Evolutionary conservation across 2,329 filamentous ascomycete genomes (phyloP).

Genomic region (Cordyceps militaris): DNA sequence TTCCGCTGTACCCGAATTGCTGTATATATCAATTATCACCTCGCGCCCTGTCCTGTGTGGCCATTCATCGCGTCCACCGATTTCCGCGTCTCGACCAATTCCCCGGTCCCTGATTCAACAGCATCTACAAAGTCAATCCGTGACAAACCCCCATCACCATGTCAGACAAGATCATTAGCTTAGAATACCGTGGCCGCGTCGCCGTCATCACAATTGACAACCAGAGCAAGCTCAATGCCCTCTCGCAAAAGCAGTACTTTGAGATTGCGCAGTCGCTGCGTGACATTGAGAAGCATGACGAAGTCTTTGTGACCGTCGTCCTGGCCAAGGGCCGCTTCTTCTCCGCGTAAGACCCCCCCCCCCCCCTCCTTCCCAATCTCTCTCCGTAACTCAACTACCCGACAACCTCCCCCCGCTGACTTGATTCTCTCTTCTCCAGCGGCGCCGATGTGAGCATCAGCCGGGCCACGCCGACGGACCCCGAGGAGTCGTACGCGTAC

Average conservation of each 20-base stretch:
- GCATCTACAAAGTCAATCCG: no score
- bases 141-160: neutral
- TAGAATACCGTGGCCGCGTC: slow-evolving; percentile 36
- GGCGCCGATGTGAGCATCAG: slow-evolving; percentile 69
- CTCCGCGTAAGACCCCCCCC: slow-evolving; percentile 61
- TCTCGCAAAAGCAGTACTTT: slow-evolving; percentile 68
- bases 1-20: neutral
- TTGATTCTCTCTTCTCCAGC: slow-evolving; percentile 34
- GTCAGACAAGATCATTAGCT: slow-evolving; percentile 22
- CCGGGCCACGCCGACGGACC: slow-evolving; percentile 32
- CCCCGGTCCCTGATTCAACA: neutral
- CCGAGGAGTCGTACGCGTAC: slow-evolving; percentile 37
- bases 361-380: neutral
- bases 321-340: slow-evolving; percentile 79
- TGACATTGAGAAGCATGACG: slow-evolving; percentile 69
- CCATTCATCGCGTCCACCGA: neutral
- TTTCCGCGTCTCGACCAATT: neutral
- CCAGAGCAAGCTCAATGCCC: slow-evolving; percentile 79
- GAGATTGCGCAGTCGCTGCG: slow-evolving; percentile 64
- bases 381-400: no score
- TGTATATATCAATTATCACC: neutral
- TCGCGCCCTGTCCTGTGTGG: neutral
- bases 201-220: slow-evolving; percentile 82
- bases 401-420: neutral
- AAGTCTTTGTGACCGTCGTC: slow-evolving; percentile 78